Evolutionary conservation across 1,139 yeast species (phyloP), one percentile per base, ranked within the genome.

Genomic region (Pneumocystis wakefieldiae): DNA sequence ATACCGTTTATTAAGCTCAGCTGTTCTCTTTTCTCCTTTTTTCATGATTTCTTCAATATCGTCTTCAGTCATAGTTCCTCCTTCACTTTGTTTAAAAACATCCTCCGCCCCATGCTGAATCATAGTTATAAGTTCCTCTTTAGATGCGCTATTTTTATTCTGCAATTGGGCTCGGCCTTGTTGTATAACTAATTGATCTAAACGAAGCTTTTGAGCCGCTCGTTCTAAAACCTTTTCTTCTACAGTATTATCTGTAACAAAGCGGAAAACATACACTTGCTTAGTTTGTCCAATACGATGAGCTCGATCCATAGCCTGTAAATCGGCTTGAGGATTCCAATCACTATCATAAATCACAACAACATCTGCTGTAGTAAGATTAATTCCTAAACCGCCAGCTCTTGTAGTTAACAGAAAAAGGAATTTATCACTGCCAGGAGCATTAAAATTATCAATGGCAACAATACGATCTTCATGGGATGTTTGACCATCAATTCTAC

Each of bases 231-330:
- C 96, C 71, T 92, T 92, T 73, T 92, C 98, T 73, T 92, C 98
- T 67, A 92, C 90, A 14, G 98, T 96, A 74, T 89, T 86, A 71
- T 92, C 97, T 4, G 97, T 91, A 42, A 92, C 95, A 74, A 92
- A 87, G 69, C 98, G 78, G 72, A 81, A 91, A 6, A 92, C 97
- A 68, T 84, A 83, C 7, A 92, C 98, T 75, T 92, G 98, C 71
- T 91, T 92, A 73, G 89, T 91, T 73, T 92, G 98, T 12, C 98
- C 98, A 72, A 92, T 92, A 77, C 98, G 84, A 74, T 92, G 98
- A 0, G 98, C 98, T 72, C 98, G 81, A 74, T 92, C 98, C 98
- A 92, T 92, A 0, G 98, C 97, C 75, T 92, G 98, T 70, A 92
- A 78, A 79, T 92, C 98, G 0, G 97, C 97, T 73, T 92, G 98